phyloP scores from a whole-genome alignment of 2,329 filamentous ascomycete species.

The Fusarium dimerum region DNA sequence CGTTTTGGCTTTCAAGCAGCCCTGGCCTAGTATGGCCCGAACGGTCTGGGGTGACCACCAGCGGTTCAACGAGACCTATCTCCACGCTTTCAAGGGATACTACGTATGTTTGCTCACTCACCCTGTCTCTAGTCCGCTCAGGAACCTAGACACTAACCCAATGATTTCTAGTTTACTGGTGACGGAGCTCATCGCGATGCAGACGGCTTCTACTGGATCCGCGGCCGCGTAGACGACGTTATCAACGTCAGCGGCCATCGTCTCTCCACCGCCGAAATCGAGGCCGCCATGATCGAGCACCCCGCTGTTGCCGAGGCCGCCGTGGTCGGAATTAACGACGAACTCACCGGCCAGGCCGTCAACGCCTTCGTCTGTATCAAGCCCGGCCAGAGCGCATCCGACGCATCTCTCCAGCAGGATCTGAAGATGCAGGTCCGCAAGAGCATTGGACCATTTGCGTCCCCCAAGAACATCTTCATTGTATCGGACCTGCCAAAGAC shows the following conservation, averaged over 20 bases:
- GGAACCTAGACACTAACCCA: neutral
- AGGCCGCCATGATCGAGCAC: conserved; percentile 89
- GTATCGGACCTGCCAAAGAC: conserved; percentile 93
- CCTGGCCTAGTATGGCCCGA: conserved; percentile 94
- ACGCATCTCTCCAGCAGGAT: conserved; percentile 76
- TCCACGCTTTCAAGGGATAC: conserved; percentile 93
- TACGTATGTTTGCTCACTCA: conserved; percentile 63
- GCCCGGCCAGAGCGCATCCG: conserved; percentile 44
- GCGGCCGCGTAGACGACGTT: conserved; percentile 91
- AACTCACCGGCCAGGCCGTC: conserved; percentile 89
- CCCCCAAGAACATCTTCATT: conserved; percentile 84
- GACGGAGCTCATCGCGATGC: conserved; percentile 90
- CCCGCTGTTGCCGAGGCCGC: conserved; percentile 83
- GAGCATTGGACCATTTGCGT: conserved; percentile 90
- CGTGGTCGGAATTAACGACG: conserved; percentile 85
- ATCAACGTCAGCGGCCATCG: conserved; percentile 94
- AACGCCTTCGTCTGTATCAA: conserved; percentile 92
- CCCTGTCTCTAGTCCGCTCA: too few species aligned
- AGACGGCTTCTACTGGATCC: conserved; percentile 98
- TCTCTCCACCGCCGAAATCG: conserved; percentile 94
- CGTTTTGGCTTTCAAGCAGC: conserved; percentile 88
- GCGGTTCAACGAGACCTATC: conserved; percentile 93
- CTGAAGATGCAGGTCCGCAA: conserved; percentile 87
- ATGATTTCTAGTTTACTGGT: conserved; percentile 67
- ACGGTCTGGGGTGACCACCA: conserved; percentile 97